A percentile compares a stretch with the other conserved stretches of the same genome.
These are phyloP conservation scores for Geum urbanum DNA, from an alignment of 306 rosid species.

Conservation along the genomic window DNA sequence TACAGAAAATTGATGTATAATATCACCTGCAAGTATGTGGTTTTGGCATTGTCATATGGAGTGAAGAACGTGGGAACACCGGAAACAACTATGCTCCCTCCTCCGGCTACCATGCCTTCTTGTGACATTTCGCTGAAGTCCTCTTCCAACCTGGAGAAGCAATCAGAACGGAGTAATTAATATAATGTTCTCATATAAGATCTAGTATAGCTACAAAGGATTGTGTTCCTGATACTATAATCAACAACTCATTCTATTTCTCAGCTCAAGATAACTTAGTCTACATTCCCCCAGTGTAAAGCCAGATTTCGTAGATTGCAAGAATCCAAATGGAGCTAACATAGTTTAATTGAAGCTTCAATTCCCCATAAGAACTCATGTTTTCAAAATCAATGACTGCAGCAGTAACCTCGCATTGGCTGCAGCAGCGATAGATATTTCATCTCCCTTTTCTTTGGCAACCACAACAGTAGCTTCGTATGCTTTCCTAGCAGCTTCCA, in stretches of 20 bases:
- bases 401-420: slow-evolving; percentile 62
- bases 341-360: slow-evolving; percentile 12
- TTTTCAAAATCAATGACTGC: slow-evolving; percentile 52
- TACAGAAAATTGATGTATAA: no score
- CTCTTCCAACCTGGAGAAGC: no score
- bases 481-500: slow-evolving; percentile 80
- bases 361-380: slow-evolving; percentile 28
- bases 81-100: no score
- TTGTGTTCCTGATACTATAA: not conserved
- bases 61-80: no score
- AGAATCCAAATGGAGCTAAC: slow-evolving; percentile 11
- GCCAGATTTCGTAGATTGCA: not conserved
- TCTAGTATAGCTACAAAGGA: no score
- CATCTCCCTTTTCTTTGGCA: slow-evolving; percentile 71
- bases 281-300: not conserved
- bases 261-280: not conserved
- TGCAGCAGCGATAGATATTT: slow-evolving; percentile 74
- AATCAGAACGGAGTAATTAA: no score
- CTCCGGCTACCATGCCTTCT: no score
- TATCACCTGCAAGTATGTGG: no score
- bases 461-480: slow-evolving; percentile 62
- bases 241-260: not conserved
- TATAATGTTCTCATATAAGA: no score
- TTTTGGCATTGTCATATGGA: no score
- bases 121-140: no score